Percentiles rank a stretch among this genome's conserved stretches.
Evolutionary conservation across 768 basidiomycete species (phyloP).

Genomic region (Pleurotus giganteus): DNA sequence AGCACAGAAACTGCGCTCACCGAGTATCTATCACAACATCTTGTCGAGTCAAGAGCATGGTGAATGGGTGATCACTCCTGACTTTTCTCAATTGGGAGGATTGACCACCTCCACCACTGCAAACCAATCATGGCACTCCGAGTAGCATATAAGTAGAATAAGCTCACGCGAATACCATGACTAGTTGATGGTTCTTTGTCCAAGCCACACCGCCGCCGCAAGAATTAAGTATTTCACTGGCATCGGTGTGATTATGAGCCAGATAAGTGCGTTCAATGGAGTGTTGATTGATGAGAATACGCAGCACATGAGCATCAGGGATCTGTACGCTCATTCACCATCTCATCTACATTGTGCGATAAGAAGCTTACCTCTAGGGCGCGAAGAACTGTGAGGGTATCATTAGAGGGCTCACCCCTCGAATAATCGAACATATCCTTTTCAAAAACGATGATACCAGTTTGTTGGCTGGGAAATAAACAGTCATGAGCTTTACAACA

Average conservation of each 20-base stretch:
- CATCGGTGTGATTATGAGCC: constrained; percentile 60
- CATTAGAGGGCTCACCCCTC: constrained; percentile 64
- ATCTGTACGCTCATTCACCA: constrained; percentile 50
- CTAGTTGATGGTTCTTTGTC: constrained; percentile 60
- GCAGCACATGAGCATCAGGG: constrained; percentile 67
- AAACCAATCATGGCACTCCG: too few relatives aligned
- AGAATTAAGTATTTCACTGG: constrained; percentile 46
- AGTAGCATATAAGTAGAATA: too few relatives aligned
- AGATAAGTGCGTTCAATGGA: constrained; percentile 74
- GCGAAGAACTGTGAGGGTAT: constrained; percentile 74
- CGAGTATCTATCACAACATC: constrained; percentile 46
- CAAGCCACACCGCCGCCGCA: constrained; percentile 51
- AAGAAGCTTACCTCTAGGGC: constrained; percentile 69
- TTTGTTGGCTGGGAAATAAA: constrained; percentile 34
- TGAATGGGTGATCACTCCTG: constrained; percentile 29
- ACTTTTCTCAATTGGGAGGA: constrained; percentile 38
- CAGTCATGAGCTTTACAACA: too few relatives aligned
- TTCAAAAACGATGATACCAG: constrained; percentile 59
- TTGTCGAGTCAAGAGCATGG: constrained; percentile 51
- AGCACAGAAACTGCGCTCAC: constrained; percentile 29
- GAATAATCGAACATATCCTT: constrained; percentile 83
- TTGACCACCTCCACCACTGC: constrained; percentile 70
- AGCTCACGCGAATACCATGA: constrained; percentile 65
- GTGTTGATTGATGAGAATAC: constrained; percentile 75
- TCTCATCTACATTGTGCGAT: constrained; percentile 9